Percentiles rank a stretch among this genome's conserved stretches.
Conservation (phyloP, 768 basidiomycete species). For the Thelephora aurantiotincta region DNA sequence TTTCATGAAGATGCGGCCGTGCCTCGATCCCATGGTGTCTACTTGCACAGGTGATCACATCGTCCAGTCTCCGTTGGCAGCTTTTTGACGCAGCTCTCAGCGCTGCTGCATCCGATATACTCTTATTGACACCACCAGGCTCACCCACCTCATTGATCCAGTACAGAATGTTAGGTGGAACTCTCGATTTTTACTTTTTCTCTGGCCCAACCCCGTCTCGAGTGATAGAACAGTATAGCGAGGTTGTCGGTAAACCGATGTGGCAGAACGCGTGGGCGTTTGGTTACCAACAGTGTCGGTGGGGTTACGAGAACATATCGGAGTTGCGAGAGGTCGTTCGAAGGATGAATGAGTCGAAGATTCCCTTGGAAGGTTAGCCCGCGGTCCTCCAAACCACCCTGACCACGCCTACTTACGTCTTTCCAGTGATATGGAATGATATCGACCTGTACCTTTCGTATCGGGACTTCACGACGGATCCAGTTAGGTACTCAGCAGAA, state of each 20-base stretch:
- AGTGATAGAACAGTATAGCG: slow-evolving; percentile 64
- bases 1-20: slow-evolving; percentile 33
- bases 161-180: slow-evolving; percentile 64
- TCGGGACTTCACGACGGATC: slow-evolving; percentile 58
- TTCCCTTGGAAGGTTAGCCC: slow-evolving; percentile 59
- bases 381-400: background rate
- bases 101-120: slow-evolving; percentile 55
- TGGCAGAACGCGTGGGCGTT: slow-evolving; percentile 69
- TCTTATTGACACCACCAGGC: slow-evolving; percentile 43
- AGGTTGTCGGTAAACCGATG: slow-evolving; percentile 49
- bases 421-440: slow-evolving; percentile 63
- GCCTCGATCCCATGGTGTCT: slow-evolving; percentile 62
- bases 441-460: slow-evolving; percentile 60
- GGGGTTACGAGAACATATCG: slow-evolving; percentile 37
- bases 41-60: slow-evolving; percentile 43
- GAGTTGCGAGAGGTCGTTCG: slow-evolving; percentile 41
- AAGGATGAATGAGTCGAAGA: slow-evolving; percentile 49
- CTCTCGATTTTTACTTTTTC: slow-evolving; percentile 69
- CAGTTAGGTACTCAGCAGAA: slow-evolving; percentile 42
- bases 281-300: slow-evolving; percentile 64
- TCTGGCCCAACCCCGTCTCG: slow-evolving; percentile 31
- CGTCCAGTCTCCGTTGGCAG: background rate
- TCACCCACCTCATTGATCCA: slow-evolving; percentile 49
- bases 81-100: slow-evolving; percentile 16
- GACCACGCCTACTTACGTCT: background rate